Evolutionary conservation across 2,329 filamentous ascomycete genomes (phyloP), one percentile per base, ranked within the genome.

Genomic region (Penicillium glabrum): DNA sequence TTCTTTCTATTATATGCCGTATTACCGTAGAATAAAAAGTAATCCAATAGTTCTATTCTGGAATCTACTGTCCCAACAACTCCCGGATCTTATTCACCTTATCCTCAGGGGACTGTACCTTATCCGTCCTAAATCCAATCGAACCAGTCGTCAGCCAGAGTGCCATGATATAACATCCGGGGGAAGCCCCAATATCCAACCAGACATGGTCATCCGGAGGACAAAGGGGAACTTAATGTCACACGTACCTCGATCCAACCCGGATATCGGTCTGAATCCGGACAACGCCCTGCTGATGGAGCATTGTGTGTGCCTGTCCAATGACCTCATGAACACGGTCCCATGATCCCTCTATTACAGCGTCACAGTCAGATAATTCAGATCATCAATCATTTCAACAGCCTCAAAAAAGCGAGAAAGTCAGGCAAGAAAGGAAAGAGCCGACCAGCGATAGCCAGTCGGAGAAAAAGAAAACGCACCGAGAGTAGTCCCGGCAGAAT

Each of bases 401-500:
- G 16, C 45, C n/a, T 11, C 19, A 19, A 16, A 33, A 31, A 7
- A 13, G 6, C 5, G 31, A 33, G 31, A 14, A 16, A 7, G 11
- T 21, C 8, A 39, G 19, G n/a, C 23, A 5, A 7, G 1, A 6
- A 31, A 31, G 29, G 11, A 10, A 31, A 31, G 11, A 16, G 31
- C 13, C 31, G 14, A 33, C 13, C 35, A 39, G 35, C 9, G n/a
- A 39, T 39, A 10, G n/a, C 9, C 35, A 19, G 3, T 39, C 29
- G 14, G 7, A 41, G 11, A 27, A 21, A 41, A 14, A 10, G n/a
- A 27, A 19, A 29, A 37, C 27, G 57, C 79, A 95, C 91, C 92
- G 54, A 98, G 84, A 0, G 93, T 98, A 0, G 93, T 97, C 13
- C 93, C 95, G 2, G 92, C 93, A 26, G 90, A 93, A 77, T 98